Evolutionary conservation across 306 rosid genomes (phyloP).

Genomic region (Mimosa bimucronata): DNA sequence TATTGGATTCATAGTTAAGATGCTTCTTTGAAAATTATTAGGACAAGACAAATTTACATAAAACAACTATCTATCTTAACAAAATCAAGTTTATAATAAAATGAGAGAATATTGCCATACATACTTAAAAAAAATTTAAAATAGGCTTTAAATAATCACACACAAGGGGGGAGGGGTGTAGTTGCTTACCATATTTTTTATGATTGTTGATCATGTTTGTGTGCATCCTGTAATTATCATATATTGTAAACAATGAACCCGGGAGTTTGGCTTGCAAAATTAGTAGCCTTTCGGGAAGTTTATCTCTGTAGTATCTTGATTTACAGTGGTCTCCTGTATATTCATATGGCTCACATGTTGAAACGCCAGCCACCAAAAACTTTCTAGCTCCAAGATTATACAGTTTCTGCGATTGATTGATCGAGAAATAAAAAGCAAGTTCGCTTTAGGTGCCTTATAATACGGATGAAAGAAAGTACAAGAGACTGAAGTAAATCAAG

Average conservation of each 20-base stretch:
- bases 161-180: too few species aligned
- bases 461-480: neutral
- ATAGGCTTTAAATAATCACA: too few species aligned
- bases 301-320: neutral
- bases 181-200: slow-evolving; percentile 1
- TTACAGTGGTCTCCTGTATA: neutral
- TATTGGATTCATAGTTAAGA: too few species aligned
- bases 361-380: neutral
- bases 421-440: too few species aligned
- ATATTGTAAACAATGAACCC: neutral
- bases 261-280: neutral
- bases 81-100: too few species aligned
- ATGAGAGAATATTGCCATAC: too few species aligned
- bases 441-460: neutral
- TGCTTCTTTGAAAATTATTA: too few species aligned
- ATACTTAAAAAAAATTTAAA: too few species aligned
- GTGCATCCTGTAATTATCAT: neutral
- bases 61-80: too few species aligned
- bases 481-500: neutral
- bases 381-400: neutral
- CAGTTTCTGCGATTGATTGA: neutral
- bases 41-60: too few species aligned
- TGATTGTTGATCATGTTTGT: neutral
- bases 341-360: neutral
- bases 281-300: neutral